These are phyloP conservation scores for Earliella scabrosa DNA, from an alignment of 1,284 basidiomycete genomes.

Conservation along the genomic window DNA sequence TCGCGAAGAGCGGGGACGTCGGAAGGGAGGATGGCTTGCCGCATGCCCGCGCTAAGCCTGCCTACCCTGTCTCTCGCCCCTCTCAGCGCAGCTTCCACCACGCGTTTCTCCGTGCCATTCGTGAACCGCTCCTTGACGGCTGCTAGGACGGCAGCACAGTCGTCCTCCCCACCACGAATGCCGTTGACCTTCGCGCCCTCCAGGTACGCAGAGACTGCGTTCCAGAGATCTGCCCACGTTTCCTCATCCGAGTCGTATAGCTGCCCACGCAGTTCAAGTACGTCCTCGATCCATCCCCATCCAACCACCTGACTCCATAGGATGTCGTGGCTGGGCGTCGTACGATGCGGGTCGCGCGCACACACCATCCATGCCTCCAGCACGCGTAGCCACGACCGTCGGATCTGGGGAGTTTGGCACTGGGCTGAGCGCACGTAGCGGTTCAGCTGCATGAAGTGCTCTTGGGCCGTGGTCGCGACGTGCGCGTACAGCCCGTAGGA, in stretches of 20 bases:
- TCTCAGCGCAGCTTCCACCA: slow-evolving; percentile 41
- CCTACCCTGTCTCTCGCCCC: slow-evolving; percentile 37
- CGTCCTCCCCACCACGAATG: slow-evolving; percentile 64
- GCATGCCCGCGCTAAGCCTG: slow-evolving; percentile 11
- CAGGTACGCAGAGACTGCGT: slow-evolving; percentile 66
- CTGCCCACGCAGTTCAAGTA: slow-evolving; percentile 43
- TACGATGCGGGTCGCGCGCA: slow-evolving; percentile 87
- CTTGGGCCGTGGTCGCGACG: slow-evolving; percentile 65
- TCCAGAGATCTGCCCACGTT: slow-evolving; percentile 57
- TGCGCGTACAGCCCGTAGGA: slow-evolving; percentile 80
- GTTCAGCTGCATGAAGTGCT: slow-evolving; percentile 51
- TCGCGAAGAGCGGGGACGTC: slow-evolving; percentile 27
- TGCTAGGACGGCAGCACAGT: slow-evolving; percentile 48
- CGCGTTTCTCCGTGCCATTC: slow-evolving; percentile 40
- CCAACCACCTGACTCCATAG: slow-evolving; percentile 86
- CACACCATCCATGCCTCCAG: slow-evolving; percentile 81
- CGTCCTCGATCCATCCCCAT: slow-evolving; percentile 75
- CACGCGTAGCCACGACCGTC: slow-evolving; percentile 55
- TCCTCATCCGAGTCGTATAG: slow-evolving; percentile 26
- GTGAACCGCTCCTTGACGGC: slow-evolving; percentile 46
- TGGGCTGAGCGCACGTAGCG: slow-evolving; percentile 46
- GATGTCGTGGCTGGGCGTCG: slow-evolving; percentile 85
- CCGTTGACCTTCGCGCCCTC: slow-evolving; percentile 79
- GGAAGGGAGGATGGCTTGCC: slow-evolving; percentile 14
- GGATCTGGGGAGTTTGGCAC: slow-evolving; percentile 42